phyloP scores from a whole-genome alignment of 352 stramenopile genomes.

The Globisporangium okanoganense region DNA sequence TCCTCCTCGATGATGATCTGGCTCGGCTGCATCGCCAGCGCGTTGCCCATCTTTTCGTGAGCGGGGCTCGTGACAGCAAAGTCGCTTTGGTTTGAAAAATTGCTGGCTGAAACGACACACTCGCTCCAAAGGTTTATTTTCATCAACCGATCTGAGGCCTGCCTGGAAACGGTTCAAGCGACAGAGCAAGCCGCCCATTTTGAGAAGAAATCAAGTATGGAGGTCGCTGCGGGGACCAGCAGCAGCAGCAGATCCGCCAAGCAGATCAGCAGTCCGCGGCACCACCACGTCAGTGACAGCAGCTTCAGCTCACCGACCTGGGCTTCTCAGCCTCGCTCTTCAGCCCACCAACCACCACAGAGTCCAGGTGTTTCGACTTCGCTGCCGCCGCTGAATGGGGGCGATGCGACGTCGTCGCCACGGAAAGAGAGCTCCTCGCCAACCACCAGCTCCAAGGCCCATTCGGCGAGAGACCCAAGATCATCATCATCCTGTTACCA shows the following conservation, averaged over 20 bases:
- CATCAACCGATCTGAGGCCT: not conserved
- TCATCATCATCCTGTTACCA: not conserved
- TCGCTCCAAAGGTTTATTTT: not conserved
- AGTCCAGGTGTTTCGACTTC: not conserved
- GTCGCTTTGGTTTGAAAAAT: not conserved
- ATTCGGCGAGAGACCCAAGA: not conserved
- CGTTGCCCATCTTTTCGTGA: slow-evolving; percentile 34
- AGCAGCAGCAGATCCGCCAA: not conserved
- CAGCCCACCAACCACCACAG: not conserved
- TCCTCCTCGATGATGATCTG: slow-evolving; percentile 48
- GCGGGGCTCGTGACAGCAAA: not conserved
- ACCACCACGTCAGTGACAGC: not conserved
- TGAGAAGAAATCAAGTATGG: not conserved
- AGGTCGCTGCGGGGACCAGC: not conserved
- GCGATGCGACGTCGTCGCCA: slow-evolving; percentile 1
- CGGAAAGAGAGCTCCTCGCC: not conserved
- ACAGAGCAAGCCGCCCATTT: not conserved
- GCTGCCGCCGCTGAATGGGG: not conserved
- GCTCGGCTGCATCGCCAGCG: slow-evolving; percentile 24
- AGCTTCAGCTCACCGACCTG: not conserved
- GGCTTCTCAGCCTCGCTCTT: not conserved
- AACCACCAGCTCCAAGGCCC: not conserved
- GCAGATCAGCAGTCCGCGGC: not conserved
- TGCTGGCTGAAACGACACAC: not conserved
- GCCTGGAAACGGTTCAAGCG: not conserved